Conservation (phyloP, 768 basidiomycete species). For the Lactifluus pinguis region DNA sequence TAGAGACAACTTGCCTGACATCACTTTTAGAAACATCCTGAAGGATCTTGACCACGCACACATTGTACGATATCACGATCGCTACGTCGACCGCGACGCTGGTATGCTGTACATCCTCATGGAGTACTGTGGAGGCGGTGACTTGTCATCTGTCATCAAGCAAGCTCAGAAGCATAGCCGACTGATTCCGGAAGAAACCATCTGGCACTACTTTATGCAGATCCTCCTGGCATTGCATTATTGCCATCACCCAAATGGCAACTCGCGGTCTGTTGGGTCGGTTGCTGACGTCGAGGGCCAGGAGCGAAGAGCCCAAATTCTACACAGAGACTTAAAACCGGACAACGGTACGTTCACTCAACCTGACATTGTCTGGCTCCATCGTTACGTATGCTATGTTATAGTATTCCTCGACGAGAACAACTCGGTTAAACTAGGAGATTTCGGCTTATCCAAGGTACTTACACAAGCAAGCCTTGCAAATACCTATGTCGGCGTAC, state of each 20-base stretch:
- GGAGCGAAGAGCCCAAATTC: slow-evolving; percentile 59
- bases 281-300: slow-evolving; percentile 33
- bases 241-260: slow-evolving; percentile 73
- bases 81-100: slow-evolving; percentile 81
- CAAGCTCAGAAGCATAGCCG: slow-evolving; percentile 58
- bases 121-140: slow-evolving; percentile 98
- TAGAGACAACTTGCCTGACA: background rate
- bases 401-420: slow-evolving; percentile 83
- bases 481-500: slow-evolving; percentile 92
- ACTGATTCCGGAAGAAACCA: slow-evolving; percentile 80
- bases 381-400: background rate
- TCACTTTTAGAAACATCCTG: slow-evolving; percentile 73
- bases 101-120: slow-evolving; percentile 96
- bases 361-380: no score
- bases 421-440: slow-evolving; percentile 89
- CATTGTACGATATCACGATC: slow-evolving; percentile 93
- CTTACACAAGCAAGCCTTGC: slow-evolving; percentile 84
- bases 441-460: slow-evolving; percentile 94
- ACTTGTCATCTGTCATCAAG: slow-evolving; percentile 83
- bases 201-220: slow-evolving; percentile 96
- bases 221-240: slow-evolving; percentile 82
- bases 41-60: slow-evolving; percentile 93
- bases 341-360: slow-evolving; percentile 69
- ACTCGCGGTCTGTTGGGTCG: slow-evolving; percentile 38
- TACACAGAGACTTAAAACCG: slow-evolving; percentile 95